Evolutionary conservation across 2,329 filamentous ascomycete genomes (phyloP), one percentile per base, ranked within the genome.

Genomic region (Cladosporium colombiae): DNA sequence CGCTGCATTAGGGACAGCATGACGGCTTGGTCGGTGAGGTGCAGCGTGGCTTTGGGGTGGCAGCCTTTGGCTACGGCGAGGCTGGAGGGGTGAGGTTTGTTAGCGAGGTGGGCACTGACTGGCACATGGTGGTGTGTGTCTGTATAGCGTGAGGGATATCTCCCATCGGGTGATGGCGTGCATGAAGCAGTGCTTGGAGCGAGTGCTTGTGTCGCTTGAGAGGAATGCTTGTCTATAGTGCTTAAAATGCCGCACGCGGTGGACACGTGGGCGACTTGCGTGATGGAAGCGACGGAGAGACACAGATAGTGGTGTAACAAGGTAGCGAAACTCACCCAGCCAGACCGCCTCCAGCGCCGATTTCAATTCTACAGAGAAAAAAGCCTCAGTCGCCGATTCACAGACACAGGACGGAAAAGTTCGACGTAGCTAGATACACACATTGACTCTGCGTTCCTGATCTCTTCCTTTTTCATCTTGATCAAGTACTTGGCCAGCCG

Each of bases 331-430:
- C 75, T 66, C 76, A 81, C 81, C 81, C 93, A 59, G 96, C 92
- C 60, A 98, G 85, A 23, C 95, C 95, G 65, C 93, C 92, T 66
- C 95, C 95, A 67, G 94, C 92, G 65, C 95, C 95, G 50, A 99
- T 84, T 80, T 98, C 95, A 73, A 98, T 82, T 81, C 92, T 96
- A 74, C 52, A 55, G 52, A 55, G 52, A 55, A 55, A 18, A 40
- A 58, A n/a, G 18, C 7, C 37, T 62, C 21, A 67, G 63, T 62
- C 40, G 23, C 40, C 21, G 35, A 21, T 35, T 35, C 33, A 44
- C 35, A 46, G 13, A 66, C 29, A 55, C 52, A 33, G 11, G 29
- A 55, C 10, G 27, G 7, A 46, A 10, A 33, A 4, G 3, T 25
- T n/a, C 21, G 31, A 37, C 7, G 18, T n/a, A 40, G 11, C 29